phyloP scores from a whole-genome alignment of 2,329 filamentous ascomycete species.

The Zymoseptoria crescenta region DNA sequence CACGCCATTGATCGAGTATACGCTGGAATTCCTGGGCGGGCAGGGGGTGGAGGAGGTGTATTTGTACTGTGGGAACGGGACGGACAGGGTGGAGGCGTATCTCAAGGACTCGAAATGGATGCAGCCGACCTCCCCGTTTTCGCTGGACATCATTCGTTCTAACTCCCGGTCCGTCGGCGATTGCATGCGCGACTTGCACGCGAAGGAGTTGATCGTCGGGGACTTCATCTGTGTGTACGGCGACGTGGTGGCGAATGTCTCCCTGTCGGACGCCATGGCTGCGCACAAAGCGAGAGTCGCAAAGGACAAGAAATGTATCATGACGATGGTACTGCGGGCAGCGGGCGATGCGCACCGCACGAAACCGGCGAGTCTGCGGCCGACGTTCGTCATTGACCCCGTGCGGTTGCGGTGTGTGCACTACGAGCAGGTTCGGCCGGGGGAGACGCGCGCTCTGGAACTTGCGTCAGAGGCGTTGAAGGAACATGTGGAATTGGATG shows the following conservation, averaged over 20 bases:
- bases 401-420: conserved; percentile 75
- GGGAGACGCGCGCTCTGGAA: conserved; percentile 52
- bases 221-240: conserved; percentile 92
- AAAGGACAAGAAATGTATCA: conserved; percentile 87
- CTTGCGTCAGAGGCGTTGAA: conserved; percentile 76
- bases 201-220: conserved; percentile 71
- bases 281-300: conserved; percentile 73
- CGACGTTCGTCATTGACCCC: conserved; percentile 80
- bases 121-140: conserved; percentile 68
- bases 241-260: conserved; percentile 82
- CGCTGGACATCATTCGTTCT: conserved; percentile 77
- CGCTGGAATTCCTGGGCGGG: conserved; percentile 89
- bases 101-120: conserved; percentile 69
- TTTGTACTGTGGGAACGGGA: conserved; percentile 83
- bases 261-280: conserved; percentile 69
- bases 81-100: conserved; percentile 79
- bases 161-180: conserved; percentile 84
- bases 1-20: conserved; percentile 93
- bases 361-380: conserved; percentile 65
- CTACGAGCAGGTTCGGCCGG: conserved; percentile 81
- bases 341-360: conserved; percentile 68
- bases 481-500: conserved; percentile 65
- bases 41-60: conserved; percentile 92
- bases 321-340: conserved; percentile 87
- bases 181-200: conserved; percentile 87